Evolutionary conservation across 176 grass and related monocot species (phyloP).

Genomic region (Stipa capillata): DNA sequence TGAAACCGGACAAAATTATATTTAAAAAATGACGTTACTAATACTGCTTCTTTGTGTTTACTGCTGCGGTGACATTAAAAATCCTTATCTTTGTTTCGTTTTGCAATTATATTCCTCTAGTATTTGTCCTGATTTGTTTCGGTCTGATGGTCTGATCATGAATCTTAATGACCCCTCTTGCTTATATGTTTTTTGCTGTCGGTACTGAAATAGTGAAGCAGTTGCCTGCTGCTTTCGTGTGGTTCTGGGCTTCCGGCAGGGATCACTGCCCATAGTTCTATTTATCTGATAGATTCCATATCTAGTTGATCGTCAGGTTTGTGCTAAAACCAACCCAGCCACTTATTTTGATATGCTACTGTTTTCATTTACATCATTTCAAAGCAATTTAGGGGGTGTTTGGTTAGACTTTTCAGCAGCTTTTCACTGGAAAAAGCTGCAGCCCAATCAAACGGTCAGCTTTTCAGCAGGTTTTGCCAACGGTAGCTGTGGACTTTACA

Average conservation of each 20-base stretch:
- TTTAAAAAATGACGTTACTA: constrained; percentile 6
- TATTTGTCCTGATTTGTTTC: not conserved
- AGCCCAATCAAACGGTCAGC: too few relatives aligned
- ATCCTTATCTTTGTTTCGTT: not conserved
- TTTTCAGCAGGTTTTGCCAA: too few relatives aligned
- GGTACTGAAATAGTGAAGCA: not conserved
- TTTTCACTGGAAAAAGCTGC: too few relatives aligned
- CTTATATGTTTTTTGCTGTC: not conserved
- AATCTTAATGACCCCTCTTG: not conserved
- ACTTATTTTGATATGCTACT: too few relatives aligned
- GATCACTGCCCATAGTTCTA: not conserved
- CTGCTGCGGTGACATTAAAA: not conserved
- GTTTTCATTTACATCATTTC: too few relatives aligned
- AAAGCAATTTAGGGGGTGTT: too few relatives aligned
- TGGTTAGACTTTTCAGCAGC: too few relatives aligned
- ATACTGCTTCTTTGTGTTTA: not conserved
- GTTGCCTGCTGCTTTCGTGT: not conserved
- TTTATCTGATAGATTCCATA: not conserved
- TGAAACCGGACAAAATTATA: not conserved
- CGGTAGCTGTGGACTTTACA: too few relatives aligned
- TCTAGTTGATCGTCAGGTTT: too few relatives aligned
- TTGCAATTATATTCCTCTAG: not conserved
- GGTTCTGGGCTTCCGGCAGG: not conserved
- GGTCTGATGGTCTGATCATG: too few relatives aligned
- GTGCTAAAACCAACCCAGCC: not conserved